Evolutionary conservation across 495 filamentous ascomycete genomes (phyloP).

Genomic region (Daldinia loculata): DNA sequence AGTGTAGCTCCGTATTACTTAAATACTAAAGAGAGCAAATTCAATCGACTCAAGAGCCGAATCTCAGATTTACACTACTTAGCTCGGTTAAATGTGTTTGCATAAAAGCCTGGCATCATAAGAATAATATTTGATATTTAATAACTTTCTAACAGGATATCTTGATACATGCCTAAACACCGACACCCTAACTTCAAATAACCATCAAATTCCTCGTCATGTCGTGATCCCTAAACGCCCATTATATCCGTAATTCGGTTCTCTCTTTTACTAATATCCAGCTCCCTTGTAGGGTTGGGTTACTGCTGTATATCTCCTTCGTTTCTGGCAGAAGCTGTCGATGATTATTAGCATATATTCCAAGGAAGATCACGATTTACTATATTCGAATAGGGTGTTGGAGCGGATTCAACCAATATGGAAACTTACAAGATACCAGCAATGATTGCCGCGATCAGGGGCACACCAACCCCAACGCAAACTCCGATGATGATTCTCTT

Average conservation of each 20-base stretch:
- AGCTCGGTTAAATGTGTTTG: too few relatives aligned
- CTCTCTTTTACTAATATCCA: neutral
- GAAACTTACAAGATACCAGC: conserved; percentile 49
- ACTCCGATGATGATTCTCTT: conserved; percentile 56
- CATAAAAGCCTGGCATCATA: too few relatives aligned
- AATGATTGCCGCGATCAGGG: conserved; percentile 46
- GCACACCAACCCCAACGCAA: conserved; percentile 55
- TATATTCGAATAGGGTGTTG: neutral
- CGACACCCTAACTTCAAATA: neutral
- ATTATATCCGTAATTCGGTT: neutral
- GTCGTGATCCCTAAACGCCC: neutral
- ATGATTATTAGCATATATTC: conserved; percentile 6
- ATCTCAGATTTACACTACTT: too few relatives aligned
- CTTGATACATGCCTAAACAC: neutral
- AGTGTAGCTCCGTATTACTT: too few relatives aligned
- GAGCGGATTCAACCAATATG: neutral
- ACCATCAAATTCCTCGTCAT: neutral
- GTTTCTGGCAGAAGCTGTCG: conserved; percentile 30
- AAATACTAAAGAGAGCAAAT: too few relatives aligned
- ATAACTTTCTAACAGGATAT: too few relatives aligned
- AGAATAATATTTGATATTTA: too few relatives aligned
- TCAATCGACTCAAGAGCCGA: too few relatives aligned
- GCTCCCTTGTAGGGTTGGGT: conserved; percentile 9
- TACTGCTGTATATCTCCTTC: conserved; percentile 25
- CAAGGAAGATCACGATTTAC: neutral